These are phyloP conservation scores for Zygoascus hellenicus DNA, from an alignment of 1,139 yeast genomes.

Conservation along the genomic window DNA sequence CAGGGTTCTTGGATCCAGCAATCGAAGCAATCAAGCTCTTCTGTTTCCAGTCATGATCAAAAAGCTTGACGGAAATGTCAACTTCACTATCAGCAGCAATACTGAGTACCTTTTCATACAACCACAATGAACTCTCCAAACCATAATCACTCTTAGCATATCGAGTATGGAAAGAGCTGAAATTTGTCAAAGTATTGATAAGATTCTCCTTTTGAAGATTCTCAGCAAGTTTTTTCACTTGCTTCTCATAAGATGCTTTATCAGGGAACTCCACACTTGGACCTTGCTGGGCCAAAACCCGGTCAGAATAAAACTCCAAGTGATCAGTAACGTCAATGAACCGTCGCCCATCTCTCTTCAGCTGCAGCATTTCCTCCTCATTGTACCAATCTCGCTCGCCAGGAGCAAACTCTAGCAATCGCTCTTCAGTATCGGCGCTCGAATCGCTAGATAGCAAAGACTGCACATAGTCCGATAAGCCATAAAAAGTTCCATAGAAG, in stretches of 20 bases:
- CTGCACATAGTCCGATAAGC: not conserved
- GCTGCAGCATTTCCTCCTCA: slow-evolving; percentile 52
- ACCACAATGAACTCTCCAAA: slow-evolving; percentile 66
- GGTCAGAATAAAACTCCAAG: slow-evolving; percentile 24
- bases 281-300: slow-evolving; percentile 1
- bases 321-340: slow-evolving; percentile 67
- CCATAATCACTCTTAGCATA: slow-evolving; percentile 74
- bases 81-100: slow-evolving; percentile 30
- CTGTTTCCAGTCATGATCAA: slow-evolving; percentile 54
- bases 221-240: slow-evolving; percentile 40
- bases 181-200: slow-evolving; percentile 50
- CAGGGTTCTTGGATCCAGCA: slow-evolving; percentile 37
- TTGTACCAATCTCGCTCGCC: slow-evolving; percentile 40
- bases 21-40: slow-evolving; percentile 47
- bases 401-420: slow-evolving; percentile 31
- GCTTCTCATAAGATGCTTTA: slow-evolving; percentile 35
- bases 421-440: slow-evolving; percentile 10
- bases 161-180: slow-evolving; percentile 71
- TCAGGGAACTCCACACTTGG: slow-evolving; percentile 43
- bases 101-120: slow-evolving; percentile 45
- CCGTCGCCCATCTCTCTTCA: slow-evolving; percentile 49
- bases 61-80: slow-evolving; percentile 36
- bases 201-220: slow-evolving; percentile 44
- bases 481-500: not conserved
- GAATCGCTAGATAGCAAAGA: not conserved